These are phyloP conservation scores for Fusarium globosum DNA, from an alignment of 2,329 filamentous ascomycete species.

Conservation along the genomic window DNA sequence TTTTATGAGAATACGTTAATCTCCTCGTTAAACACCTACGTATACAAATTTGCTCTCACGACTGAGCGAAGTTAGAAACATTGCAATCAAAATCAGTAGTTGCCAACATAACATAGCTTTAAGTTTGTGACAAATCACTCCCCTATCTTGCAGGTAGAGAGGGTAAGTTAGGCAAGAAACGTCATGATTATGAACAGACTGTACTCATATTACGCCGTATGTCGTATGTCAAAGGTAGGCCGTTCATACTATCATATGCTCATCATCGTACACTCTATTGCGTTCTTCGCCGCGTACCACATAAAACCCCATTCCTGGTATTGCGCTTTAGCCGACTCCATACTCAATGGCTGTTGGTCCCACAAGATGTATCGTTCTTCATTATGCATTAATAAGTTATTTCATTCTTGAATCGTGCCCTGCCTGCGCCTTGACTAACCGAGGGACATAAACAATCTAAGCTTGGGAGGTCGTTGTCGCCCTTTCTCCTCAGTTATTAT, in stretches of 20 bases:
- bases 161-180: background rate
- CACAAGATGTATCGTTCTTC: slow-evolving; percentile 7
- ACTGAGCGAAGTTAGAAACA: background rate
- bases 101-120: background rate
- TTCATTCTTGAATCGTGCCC: background rate
- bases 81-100: background rate
- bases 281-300: background rate
- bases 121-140: background rate
- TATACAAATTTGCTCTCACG: background rate
- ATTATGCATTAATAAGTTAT: slow-evolving; percentile 8
- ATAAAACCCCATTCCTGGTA: slow-evolving; percentile 7
- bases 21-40: background rate
- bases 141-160: background rate
- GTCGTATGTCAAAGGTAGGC: background rate
- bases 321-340: background rate
- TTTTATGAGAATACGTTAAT: background rate
- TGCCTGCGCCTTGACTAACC: background rate
- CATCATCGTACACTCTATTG: background rate
- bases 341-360: background rate
- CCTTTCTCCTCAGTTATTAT: background rate
- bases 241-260: background rate
- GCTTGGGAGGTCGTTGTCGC: background rate
- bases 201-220: background rate
- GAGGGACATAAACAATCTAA: background rate
- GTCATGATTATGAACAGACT: background rate